Percentiles rank a stretch among this genome's conserved stretches.
Evolutionary conservation across 331 rosid genomes (phyloP).

Genomic region (Malus hybrid): DNA sequence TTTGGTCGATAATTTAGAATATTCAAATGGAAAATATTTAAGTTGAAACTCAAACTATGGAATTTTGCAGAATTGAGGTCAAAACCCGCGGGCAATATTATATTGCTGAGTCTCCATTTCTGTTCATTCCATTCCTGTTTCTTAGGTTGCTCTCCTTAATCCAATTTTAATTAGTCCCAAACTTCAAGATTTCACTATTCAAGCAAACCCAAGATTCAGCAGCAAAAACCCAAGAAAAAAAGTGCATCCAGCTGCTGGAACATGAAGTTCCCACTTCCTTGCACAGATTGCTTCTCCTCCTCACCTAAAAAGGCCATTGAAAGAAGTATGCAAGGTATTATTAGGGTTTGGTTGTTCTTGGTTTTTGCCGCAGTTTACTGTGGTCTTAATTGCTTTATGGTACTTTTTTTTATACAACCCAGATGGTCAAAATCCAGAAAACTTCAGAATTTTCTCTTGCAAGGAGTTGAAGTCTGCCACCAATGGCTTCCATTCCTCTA

Average conservation of each 20-base stretch:
- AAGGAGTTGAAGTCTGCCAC: conserved; percentile 73
- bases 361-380: not conserved
- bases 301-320: conserved; percentile 4
- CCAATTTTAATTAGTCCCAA: not conserved
- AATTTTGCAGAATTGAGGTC: not conserved
- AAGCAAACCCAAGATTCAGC: not conserved
- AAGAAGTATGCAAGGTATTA: conserved; percentile 31
- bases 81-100: not conserved
- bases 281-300: conserved; percentile 34
- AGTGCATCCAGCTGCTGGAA: not conserved
- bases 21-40: not conserved
- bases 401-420: not conserved
- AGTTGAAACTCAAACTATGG: not conserved
- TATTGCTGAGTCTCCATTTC: not conserved
- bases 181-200: not conserved
- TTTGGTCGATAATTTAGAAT: too few species aligned
- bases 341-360: not conserved
- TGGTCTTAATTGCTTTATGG: conserved; percentile 1
- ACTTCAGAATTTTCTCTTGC: conserved; percentile 51
- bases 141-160: not conserved
- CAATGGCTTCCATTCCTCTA: conserved; percentile 32
- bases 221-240: not conserved
- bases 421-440: conserved; percentile 33
- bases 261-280: conserved; percentile 45
- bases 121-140: not conserved